Percentiles rank a stretch among this genome's conserved stretches.
Conservation (phyloP, 306 rosid genomes). For the Casuarina equisetifolia region DNA sequence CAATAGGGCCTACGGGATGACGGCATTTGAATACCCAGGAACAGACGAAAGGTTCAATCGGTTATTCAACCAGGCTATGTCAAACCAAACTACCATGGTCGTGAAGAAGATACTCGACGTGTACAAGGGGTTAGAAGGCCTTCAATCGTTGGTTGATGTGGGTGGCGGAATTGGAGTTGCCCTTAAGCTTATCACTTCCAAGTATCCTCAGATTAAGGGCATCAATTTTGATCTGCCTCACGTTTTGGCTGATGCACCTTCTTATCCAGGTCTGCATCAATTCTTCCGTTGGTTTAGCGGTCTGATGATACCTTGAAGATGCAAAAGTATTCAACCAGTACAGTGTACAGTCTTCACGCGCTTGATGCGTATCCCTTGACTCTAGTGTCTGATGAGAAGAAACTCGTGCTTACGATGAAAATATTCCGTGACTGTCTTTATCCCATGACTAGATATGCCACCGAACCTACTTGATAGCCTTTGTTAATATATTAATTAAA, state of each 20-base stretch:
- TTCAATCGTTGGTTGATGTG: conserved; percentile 24
- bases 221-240: conserved; percentile 26
- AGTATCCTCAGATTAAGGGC: conserved; percentile 19
- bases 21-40: conserved; percentile 23
- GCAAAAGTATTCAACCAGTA: background rate
- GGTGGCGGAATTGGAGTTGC: conserved; percentile 31
- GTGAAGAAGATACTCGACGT: conserved; percentile 23
- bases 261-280: conserved; percentile 17
- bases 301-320: background rate
- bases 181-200: conserved; percentile 19
- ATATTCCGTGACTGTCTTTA: background rate
- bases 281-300: conserved; percentile 2
- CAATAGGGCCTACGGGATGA: conserved; percentile 20
- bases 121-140: conserved; percentile 26
- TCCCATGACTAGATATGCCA: background rate
- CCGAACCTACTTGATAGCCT: background rate
- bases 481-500: background rate
- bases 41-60: conserved; percentile 20
- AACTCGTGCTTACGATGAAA: background rate
- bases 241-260: conserved; percentile 16
- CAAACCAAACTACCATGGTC: conserved; percentile 29
- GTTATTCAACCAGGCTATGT: conserved; percentile 31
- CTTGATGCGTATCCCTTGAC: background rate
- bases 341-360: background rate
- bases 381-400: background rate